Evolutionary conservation across 345 rosid genomes (phyloP).

Genomic region (Anastatica hierochuntica): DNA sequence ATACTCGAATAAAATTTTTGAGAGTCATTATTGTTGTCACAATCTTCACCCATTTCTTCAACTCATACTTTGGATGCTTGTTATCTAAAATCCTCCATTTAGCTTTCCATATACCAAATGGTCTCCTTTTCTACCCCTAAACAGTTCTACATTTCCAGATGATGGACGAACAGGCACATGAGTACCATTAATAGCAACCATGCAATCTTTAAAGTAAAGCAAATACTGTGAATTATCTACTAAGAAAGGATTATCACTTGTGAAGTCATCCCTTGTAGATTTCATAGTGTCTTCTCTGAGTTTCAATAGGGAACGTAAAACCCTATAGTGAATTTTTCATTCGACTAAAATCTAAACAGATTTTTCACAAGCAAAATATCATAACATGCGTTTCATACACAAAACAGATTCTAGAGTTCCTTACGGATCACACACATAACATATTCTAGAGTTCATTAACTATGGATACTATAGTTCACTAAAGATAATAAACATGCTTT

Average conservation of each 20-base stretch:
- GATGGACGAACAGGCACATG: neutral
- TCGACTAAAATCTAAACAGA: too few species aligned
- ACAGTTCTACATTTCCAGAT: neutral
- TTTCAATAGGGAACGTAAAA: neutral
- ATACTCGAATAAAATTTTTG: neutral
- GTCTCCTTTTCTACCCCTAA: neutral
- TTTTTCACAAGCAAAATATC: too few species aligned
- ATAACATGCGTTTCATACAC: too few species aligned
- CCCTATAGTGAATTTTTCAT: neutral
- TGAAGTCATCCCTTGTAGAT: neutral
- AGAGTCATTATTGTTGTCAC: neutral
- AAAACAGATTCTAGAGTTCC: too few species aligned
- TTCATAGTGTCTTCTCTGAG: neutral
- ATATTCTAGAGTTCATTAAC: too few species aligned
- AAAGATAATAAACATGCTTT: too few species aligned
- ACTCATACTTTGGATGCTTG: neutral
- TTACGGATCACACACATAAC: too few species aligned
- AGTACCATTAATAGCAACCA: neutral
- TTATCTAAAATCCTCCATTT: neutral
- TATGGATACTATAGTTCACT: too few species aligned
- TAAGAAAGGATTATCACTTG: neutral
- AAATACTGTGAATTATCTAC: neutral
- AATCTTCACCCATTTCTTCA: neutral
- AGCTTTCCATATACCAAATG: neutral
- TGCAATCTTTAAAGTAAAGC: neutral